phyloP scores from a whole-genome alignment of 2,329 filamentous ascomycete genomes.

The Lanzia echinophila region DNA sequence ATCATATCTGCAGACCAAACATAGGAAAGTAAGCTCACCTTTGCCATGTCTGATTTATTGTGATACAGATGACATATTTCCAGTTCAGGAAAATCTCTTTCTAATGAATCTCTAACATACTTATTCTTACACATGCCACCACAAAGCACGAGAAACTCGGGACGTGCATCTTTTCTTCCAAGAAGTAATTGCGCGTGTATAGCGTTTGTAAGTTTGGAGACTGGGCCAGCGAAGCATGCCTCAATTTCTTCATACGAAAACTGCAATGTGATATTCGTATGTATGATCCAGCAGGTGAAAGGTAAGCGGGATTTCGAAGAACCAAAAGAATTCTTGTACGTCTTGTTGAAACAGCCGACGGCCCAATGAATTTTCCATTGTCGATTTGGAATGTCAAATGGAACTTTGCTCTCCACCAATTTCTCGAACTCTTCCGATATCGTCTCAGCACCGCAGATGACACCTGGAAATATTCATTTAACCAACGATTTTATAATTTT shows the following conservation, averaged over 20 bases:
- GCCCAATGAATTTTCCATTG: neutral
- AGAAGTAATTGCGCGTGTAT: neutral
- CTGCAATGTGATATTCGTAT: neutral
- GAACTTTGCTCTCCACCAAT: neutral
- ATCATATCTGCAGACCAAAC: no score
- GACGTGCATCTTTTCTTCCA: neutral
- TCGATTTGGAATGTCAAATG: neutral
- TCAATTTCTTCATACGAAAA: neutral
- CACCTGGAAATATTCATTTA: neutral
- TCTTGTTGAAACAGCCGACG: neutral
- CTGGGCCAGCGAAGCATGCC: neutral
- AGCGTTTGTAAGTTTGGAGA: neutral
- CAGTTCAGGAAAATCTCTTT: neutral
- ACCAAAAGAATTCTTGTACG: neutral
- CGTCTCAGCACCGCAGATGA: conserved; percentile 3
- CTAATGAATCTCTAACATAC: neutral
- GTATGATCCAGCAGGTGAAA: neutral
- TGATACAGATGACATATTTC: neutral
- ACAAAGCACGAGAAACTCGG: neutral
- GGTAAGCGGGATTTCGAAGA: neutral
- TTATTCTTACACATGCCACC: neutral
- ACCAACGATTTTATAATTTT: neutral
- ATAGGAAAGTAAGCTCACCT: neutral
- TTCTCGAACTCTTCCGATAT: neutral
- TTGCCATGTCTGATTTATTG: neutral